Percentiles rank a stretch among this genome's conserved stretches.
These are phyloP conservation scores for Thelephora ganbajun DNA, from an alignment of 768 basidiomycete species.

Conservation along the genomic window DNA sequence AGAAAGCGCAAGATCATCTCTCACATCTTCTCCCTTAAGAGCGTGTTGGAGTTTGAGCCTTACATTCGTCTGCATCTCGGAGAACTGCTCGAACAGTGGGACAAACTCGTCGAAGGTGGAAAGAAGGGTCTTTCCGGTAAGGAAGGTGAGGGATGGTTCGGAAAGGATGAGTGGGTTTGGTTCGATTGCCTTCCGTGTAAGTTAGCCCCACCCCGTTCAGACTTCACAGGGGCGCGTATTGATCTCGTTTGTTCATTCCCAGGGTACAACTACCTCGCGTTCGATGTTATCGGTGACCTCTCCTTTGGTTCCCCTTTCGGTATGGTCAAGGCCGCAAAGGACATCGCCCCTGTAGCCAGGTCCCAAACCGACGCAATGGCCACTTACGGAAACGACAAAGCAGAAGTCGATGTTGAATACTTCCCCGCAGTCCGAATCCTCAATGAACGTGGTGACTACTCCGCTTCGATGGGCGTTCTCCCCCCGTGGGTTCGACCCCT, in stretches of 20 bases:
- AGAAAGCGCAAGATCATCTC: constrained; percentile 82
- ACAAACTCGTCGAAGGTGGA: constrained; percentile 44
- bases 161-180: constrained; percentile 45
- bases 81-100: constrained; percentile 61
- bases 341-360: constrained; percentile 56
- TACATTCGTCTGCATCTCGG: constrained; percentile 47
- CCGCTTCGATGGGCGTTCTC: constrained; percentile 70
- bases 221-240: neutral
- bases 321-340: constrained; percentile 66
- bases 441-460: constrained; percentile 79
- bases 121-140: constrained; percentile 38
- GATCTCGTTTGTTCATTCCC: neutral
- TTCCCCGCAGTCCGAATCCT: constrained; percentile 78
- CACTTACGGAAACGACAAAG: constrained; percentile 36
- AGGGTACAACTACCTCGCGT: constrained; percentile 42
- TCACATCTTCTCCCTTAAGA: constrained; percentile 65
- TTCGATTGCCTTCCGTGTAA: constrained; percentile 54
- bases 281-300: constrained; percentile 67
- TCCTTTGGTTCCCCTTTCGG: constrained; percentile 84
- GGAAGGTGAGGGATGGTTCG: constrained; percentile 52
- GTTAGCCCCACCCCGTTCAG: constrained; percentile 11
- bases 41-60: constrained; percentile 66
- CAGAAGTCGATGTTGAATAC: constrained; percentile 30
- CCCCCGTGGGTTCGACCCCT: constrained; percentile 60
- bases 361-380: constrained; percentile 41